These are phyloP conservation scores for Solanum corneliomulleri DNA, from an alignment of 257 asterid genomes.

Conservation along the genomic window DNA sequence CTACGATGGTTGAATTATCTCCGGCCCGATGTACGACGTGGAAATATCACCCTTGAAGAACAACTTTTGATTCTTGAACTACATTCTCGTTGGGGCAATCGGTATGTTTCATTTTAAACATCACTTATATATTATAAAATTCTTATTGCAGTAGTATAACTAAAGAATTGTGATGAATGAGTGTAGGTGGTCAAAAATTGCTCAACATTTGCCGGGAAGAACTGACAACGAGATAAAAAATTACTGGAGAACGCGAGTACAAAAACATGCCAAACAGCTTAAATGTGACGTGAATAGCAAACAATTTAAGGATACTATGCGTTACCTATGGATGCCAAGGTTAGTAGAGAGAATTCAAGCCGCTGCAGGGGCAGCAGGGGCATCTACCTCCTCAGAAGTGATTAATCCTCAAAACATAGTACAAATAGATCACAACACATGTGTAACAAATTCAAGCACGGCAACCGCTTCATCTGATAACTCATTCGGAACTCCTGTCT, in stretches of 20 bases:
- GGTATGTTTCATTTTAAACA: constrained; percentile 19
- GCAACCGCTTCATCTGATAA: constrained; percentile 40
- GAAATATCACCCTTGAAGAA: constrained; percentile 81
- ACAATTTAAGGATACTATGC: constrained; percentile 87
- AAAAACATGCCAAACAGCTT: constrained; percentile 86
- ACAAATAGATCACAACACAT: background rate
- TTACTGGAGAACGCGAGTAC: constrained; percentile 82
- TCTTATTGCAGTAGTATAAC: background rate
- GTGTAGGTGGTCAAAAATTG: constrained; percentile 70
- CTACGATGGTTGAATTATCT: constrained; percentile 65
- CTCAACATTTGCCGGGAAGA: constrained; percentile 74
- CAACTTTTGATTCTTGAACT: constrained; percentile 83
- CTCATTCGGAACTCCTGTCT: constrained; percentile 43
- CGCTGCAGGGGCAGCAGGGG: constrained; percentile 24
- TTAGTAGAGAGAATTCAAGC: constrained; percentile 75
- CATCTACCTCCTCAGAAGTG: background rate
- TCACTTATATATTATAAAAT: background rate
- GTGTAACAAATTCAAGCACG: constrained; percentile 27
- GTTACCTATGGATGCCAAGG: constrained; percentile 84
- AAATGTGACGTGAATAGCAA: constrained; percentile 92
- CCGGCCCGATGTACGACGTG: constrained; percentile 87
- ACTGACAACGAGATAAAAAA: constrained; percentile 67
- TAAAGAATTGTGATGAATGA: background rate
- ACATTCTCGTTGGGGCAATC: constrained; percentile 90
- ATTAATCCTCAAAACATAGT: background rate